phyloP scores from a whole-genome alignment of 371 early-diverging fungal species.

The Syncephalis plumigaleata region DNA sequence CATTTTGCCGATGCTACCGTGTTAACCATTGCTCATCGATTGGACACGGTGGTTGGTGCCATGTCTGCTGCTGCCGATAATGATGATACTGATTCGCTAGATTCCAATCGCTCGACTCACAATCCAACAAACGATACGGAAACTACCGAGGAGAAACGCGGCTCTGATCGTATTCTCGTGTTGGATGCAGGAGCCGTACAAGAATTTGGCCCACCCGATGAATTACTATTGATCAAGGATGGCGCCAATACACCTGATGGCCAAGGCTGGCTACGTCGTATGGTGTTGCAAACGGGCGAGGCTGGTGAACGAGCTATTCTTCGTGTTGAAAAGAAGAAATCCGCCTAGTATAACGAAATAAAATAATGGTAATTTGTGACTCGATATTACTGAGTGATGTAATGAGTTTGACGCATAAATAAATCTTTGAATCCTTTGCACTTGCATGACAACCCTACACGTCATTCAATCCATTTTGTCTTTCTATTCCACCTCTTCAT shows the following conservation, averaged over 20 bases:
- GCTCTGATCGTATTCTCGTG: conserved; percentile 23
- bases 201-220: conserved; percentile 24
- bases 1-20: conserved; percentile 25
- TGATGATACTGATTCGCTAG: conserved; percentile 14
- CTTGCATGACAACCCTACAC: no score
- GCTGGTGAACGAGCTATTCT: conserved; percentile 13
- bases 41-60: conserved; percentile 57
- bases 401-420: no score
- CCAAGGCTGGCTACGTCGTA: conserved; percentile 12
- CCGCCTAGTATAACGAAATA: no score
- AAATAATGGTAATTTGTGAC: no score
- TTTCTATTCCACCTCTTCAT: no score
- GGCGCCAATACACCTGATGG: background rate
- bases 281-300: conserved; percentile 18
- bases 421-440: no score
- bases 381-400: no score
- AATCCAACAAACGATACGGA: background rate
- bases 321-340: conserved; percentile 12
- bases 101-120: no score
- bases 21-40: conserved; percentile 42
- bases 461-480: no score
- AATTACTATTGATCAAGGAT: background rate
- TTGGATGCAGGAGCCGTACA: conserved; percentile 38
- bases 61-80: no score
- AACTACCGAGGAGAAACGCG: no score